These are phyloP conservation scores for Neurospora terricola DNA, from an alignment of 495 filamentous ascomycete species.

Conservation along the genomic window DNA sequence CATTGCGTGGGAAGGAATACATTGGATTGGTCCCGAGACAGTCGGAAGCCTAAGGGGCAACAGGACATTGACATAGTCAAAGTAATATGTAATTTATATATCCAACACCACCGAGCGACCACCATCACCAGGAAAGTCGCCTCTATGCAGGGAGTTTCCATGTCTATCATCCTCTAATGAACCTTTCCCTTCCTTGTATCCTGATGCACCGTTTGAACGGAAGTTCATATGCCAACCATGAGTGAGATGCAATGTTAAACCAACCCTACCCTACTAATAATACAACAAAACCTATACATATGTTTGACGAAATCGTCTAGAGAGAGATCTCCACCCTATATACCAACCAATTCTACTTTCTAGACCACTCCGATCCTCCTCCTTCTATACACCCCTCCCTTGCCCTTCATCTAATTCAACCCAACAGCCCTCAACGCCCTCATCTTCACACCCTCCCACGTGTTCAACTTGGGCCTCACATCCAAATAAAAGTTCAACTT, in stretches of 20 bases:
- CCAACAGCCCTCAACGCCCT: slow-evolving; percentile 54
- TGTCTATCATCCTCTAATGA: not conserved
- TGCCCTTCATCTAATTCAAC: slow-evolving; percentile 31
- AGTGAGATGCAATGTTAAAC: not conserved
- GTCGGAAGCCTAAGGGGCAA: not conserved
- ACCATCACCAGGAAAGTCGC: not conserved
- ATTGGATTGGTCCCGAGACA: no score
- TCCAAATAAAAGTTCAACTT: slow-evolving; percentile 89
- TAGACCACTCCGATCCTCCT: not conserved
- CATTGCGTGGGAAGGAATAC: not conserved
- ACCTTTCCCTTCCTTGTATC: not conserved
- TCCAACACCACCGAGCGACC: not conserved
- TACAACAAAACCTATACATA: not conserved
- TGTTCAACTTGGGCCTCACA: slow-evolving; percentile 90
- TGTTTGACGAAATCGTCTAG: no score
- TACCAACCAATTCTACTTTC: not conserved
- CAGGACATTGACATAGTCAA: not conserved
- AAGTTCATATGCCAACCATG: not conserved
- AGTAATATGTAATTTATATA: not conserved
- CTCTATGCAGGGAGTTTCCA: not conserved
- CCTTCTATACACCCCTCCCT: not conserved
- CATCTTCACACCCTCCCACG: slow-evolving; percentile 83
- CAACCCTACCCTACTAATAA: not conserved
- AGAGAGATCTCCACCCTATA: not conserved
- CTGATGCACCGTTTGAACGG: not conserved